phyloP scores from a whole-genome alignment of 371 early-diverging fungal species.

The Apophysomyces trapeziformis region DNA sequence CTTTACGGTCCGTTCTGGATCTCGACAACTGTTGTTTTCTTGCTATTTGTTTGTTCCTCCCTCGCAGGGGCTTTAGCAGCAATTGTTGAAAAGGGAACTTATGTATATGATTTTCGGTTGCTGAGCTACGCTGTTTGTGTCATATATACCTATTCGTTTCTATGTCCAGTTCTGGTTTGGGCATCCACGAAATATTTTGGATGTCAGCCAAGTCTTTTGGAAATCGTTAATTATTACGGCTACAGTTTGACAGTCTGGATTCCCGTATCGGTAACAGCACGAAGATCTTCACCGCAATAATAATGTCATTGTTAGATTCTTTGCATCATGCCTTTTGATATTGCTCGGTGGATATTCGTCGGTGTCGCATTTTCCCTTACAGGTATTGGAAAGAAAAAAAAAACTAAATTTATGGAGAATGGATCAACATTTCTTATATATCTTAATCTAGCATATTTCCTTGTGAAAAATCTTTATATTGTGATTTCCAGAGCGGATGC shows the following conservation, averaged over 20 bases:
- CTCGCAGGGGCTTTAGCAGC: slow-evolving; percentile 84
- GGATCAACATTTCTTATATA: neutral
- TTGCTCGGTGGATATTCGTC: slow-evolving; percentile 72
- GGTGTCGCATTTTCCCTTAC: slow-evolving; percentile 61
- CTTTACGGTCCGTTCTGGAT: slow-evolving; percentile 91
- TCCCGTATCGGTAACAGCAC: slow-evolving; percentile 77
- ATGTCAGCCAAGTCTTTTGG: slow-evolving; percentile 78
- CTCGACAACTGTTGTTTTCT: slow-evolving; percentile 90
- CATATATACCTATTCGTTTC: slow-evolving; percentile 81
- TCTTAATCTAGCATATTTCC: slow-evolving; percentile 39
- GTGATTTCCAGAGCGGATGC: slow-evolving; percentile 66
- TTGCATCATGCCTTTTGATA: slow-evolving; percentile 69
- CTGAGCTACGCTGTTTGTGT: slow-evolving; percentile 80
- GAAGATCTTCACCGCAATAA: neutral
- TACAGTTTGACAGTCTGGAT: slow-evolving; percentile 92
- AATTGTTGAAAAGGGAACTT: slow-evolving; percentile 55
- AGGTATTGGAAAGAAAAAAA: slow-evolving; percentile 29
- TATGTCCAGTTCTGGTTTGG: slow-evolving; percentile 80
- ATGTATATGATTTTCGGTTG: slow-evolving; percentile 79
- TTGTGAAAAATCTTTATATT: slow-evolving; percentile 65
- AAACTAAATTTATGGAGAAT: neutral
- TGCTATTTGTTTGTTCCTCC: slow-evolving; percentile 88
- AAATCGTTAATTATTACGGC: slow-evolving; percentile 88
- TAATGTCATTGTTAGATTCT: slow-evolving; percentile 49
- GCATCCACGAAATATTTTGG: slow-evolving; percentile 85